phyloP scores from a whole-genome alignment of 768 basidiomycete species.

The Boletales sp. region DNA sequence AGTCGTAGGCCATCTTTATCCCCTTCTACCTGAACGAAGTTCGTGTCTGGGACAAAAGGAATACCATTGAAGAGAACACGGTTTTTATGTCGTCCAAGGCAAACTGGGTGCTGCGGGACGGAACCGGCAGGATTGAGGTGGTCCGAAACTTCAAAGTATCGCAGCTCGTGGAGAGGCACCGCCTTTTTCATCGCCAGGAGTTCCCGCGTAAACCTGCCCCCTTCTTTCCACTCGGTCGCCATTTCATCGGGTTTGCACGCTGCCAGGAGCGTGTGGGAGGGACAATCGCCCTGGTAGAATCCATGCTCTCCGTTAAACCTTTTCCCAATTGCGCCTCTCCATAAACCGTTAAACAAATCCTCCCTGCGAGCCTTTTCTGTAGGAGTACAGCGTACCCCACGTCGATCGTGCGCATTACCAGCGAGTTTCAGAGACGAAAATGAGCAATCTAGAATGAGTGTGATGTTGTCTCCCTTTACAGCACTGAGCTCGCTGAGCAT shows the following conservation, averaged over 20 bases:
- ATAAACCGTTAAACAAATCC: slow-evolving; percentile 54
- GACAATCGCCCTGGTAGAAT: slow-evolving; percentile 40
- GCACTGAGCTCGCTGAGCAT: slow-evolving; percentile 55
- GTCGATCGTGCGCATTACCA: slow-evolving; percentile 41
- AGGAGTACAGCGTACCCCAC: slow-evolving; percentile 56
- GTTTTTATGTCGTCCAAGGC: slow-evolving; percentile 45
- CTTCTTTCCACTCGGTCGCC: slow-evolving; percentile 59
- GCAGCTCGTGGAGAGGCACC: slow-evolving; percentile 50
- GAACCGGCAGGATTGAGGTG: slow-evolving; percentile 38
- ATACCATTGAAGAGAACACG: slow-evolving; percentile 53
- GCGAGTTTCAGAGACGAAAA: slow-evolving; percentile 45
- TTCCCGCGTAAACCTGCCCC: slow-evolving; percentile 58
- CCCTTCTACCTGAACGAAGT: slow-evolving; percentile 43
- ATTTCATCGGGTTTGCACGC: slow-evolving; percentile 54
- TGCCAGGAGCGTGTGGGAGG: slow-evolving; percentile 52
- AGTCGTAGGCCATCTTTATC: slow-evolving; percentile 44
- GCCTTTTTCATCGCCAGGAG: slow-evolving; percentile 46
- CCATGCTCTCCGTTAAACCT: slow-evolving; percentile 36
- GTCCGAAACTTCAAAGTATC: slow-evolving; percentile 47
- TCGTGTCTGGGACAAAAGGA: slow-evolving; percentile 50
- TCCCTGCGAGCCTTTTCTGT: slow-evolving; percentile 50
- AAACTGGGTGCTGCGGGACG: slow-evolving; percentile 43
- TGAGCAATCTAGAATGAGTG: slow-evolving; percentile 63
- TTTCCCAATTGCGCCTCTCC: slow-evolving; percentile 44
- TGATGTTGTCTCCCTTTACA: slow-evolving; percentile 67